phyloP scores from a whole-genome alignment of 2,329 filamentous ascomycete species.

The Xylaria sp. region DNA sequence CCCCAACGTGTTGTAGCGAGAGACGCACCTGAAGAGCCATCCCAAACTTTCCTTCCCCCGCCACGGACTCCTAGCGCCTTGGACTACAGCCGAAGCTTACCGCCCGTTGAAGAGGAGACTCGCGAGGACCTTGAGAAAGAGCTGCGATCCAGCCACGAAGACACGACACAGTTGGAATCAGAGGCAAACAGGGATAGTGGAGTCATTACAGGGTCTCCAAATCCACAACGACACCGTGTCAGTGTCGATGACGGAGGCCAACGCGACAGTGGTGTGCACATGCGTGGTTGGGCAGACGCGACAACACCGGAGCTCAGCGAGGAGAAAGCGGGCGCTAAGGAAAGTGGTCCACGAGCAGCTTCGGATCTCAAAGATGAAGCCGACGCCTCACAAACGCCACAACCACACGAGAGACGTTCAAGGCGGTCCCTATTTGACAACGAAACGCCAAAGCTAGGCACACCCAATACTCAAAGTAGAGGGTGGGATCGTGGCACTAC shows the following conservation, averaged over 20 bases:
- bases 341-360: constrained; percentile 48
- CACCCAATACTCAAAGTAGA: constrained; percentile 38
- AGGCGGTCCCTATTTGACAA: constrained; percentile 44
- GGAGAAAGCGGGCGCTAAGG: constrained; percentile 42
- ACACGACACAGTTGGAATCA: constrained; percentile 41
- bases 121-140: constrained; percentile 58
- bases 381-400: constrained; percentile 53
- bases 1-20: neutral
- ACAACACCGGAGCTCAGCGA: constrained; percentile 42
- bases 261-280: constrained; percentile 68
- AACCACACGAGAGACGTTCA: constrained; percentile 46
- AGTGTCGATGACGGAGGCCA: constrained; percentile 50
- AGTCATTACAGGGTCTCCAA: constrained; percentile 59
- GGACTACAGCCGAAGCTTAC: constrained; percentile 59
- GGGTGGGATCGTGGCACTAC: constrained; percentile 27
- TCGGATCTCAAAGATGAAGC: constrained; percentile 57
- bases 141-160: constrained; percentile 38
- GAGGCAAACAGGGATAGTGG: constrained; percentile 63
- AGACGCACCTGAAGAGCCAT: constrained; percentile 22
- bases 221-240: constrained; percentile 51
- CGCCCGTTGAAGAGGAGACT: constrained; percentile 64
- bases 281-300: constrained; percentile 59
- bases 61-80: constrained; percentile 46
- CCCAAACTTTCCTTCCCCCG: constrained; percentile 40
- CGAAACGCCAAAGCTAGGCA: constrained; percentile 45